Evolutionary conservation across 768 basidiomycete genomes (phyloP).

Genomic region (Pseudohyphozyma bogoriensis): DNA sequence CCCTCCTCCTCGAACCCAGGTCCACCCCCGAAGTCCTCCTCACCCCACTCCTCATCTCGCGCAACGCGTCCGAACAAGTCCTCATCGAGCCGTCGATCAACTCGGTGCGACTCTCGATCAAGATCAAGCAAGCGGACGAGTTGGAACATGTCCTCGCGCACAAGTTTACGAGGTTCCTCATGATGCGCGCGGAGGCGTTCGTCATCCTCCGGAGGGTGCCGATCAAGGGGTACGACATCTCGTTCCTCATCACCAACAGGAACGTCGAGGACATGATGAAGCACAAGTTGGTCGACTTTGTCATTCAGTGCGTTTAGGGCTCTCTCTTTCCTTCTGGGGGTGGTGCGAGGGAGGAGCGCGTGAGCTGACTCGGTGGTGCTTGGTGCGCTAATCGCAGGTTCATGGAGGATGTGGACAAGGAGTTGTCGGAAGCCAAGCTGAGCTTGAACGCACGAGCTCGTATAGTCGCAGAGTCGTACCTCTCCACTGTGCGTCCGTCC

Average conservation of each 20-base stretch:
- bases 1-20: slow-evolving; percentile 40
- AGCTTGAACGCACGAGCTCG: slow-evolving; percentile 90
- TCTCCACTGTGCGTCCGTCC: not conserved
- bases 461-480: slow-evolving; percentile 78
- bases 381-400: slow-evolving; percentile 18
- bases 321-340: too few relatives aligned
- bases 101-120: slow-evolving; percentile 91
- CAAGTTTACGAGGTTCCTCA: slow-evolving; percentile 98
- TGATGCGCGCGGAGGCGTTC: slow-evolving; percentile 96
- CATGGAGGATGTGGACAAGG: slow-evolving; percentile 64
- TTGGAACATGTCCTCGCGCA: slow-evolving; percentile 94
- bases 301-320: slow-evolving; percentile 77
- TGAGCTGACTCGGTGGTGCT: slow-evolving; percentile 8
- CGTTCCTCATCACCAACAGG: slow-evolving; percentile 92
- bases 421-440: slow-evolving; percentile 99
- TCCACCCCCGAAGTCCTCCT: slow-evolving; percentile 88
- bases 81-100: slow-evolving; percentile 96
- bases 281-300: slow-evolving; percentile 99
- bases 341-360: not conserved
- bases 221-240: slow-evolving; percentile 96
- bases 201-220: slow-evolving; percentile 91
- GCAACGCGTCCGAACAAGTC: slow-evolving; percentile 94
- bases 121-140: slow-evolving; percentile 98
- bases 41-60: slow-evolving; percentile 84
- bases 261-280: slow-evolving; percentile 98